These are phyloP conservation scores for Hemerocallis citrina DNA, from an alignment of 106 monocot genomes.

Conservation along the genomic window DNA sequence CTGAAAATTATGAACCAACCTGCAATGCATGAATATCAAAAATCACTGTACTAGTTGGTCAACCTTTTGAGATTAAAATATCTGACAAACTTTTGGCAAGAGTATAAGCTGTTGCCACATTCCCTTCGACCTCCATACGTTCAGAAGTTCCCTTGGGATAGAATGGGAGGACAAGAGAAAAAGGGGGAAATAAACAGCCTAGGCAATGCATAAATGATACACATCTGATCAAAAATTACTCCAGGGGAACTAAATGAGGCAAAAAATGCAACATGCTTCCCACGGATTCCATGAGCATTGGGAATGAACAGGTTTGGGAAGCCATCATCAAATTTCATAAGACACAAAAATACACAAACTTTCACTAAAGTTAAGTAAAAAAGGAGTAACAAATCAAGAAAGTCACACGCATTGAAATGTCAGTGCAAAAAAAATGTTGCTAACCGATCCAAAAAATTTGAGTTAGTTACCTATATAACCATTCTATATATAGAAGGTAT, in stretches of 20 bases:
- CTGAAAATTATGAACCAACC: slow-evolving; percentile 19
- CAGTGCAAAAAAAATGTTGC: not conserved
- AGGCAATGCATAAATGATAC: slow-evolving; percentile 86
- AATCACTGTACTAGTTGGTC: slow-evolving; percentile 82
- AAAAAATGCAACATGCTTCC: slow-evolving; percentile 86
- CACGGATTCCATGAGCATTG: slow-evolving; percentile 84
- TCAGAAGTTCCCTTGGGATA: slow-evolving; percentile 90
- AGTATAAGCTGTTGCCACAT: slow-evolving; percentile 88
- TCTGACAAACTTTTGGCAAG: slow-evolving; percentile 88
- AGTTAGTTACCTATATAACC: not conserved
- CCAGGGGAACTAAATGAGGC: slow-evolving; percentile 95
- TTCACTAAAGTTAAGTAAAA: not conserved
- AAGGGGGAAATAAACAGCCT: slow-evolving; percentile 86
- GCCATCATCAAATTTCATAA: slow-evolving; percentile 78
- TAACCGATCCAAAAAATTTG: not conserved
- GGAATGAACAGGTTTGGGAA: slow-evolving; percentile 90
- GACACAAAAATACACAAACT: slow-evolving; percentile 1
- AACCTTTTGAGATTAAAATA: slow-evolving; percentile 88
- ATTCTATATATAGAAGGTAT: not conserved
- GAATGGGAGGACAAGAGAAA: slow-evolving; percentile 85
- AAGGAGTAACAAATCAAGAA: not conserved
- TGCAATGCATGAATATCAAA: slow-evolving; percentile 97
- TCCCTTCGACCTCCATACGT: slow-evolving; percentile 97
- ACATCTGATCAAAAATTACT: slow-evolving; percentile 92
- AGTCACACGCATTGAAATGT: not conserved